Evolutionary conservation across 2,329 filamentous ascomycete species (phyloP).

Genomic region (Leptographium flavum): DNA sequence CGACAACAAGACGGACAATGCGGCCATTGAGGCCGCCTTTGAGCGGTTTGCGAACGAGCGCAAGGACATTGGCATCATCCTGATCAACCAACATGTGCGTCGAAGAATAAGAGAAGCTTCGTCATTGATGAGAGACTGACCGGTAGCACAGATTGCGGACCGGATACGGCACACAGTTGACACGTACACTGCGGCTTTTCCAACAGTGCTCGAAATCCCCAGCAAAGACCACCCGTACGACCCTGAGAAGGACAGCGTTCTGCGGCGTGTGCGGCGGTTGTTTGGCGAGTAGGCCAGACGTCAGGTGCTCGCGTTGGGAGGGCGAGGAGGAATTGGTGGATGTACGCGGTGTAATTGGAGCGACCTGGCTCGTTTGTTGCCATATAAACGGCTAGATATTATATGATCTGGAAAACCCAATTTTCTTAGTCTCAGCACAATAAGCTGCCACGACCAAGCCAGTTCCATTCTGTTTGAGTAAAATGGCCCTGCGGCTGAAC

Average conservation of each 20-base stretch:
- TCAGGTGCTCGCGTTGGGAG: background rate
- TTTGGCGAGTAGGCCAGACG: constrained; percentile 45
- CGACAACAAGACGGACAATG: constrained; percentile 79
- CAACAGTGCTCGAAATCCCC: constrained; percentile 90
- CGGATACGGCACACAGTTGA: constrained; percentile 85
- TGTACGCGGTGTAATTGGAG: background rate
- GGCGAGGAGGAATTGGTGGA: background rate
- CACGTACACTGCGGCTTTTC: constrained; percentile 85
- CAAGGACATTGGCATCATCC: constrained; percentile 90
- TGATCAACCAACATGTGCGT: constrained; percentile 94
- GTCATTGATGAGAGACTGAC: background rate
- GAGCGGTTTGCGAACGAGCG: constrained; percentile 75
- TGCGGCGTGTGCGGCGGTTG: constrained; percentile 63
- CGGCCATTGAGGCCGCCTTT: constrained; percentile 80
- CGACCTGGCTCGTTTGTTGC: background rate
- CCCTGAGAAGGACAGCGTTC: constrained; percentile 94
- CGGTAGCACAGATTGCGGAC: constrained; percentile 60
- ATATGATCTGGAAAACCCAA: background rate
- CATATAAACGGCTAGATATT: background rate
- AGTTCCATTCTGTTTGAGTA: background rate
- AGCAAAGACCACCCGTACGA: constrained; percentile 99
- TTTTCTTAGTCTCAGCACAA: background rate
- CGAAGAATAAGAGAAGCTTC: background rate
- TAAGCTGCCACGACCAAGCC: background rate
- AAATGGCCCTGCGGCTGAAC: background rate